These are phyloP conservation scores for Simplicillium sp. DNA, from an alignment of 2,329 filamentous ascomycete genomes.

Conservation along the genomic window DNA sequence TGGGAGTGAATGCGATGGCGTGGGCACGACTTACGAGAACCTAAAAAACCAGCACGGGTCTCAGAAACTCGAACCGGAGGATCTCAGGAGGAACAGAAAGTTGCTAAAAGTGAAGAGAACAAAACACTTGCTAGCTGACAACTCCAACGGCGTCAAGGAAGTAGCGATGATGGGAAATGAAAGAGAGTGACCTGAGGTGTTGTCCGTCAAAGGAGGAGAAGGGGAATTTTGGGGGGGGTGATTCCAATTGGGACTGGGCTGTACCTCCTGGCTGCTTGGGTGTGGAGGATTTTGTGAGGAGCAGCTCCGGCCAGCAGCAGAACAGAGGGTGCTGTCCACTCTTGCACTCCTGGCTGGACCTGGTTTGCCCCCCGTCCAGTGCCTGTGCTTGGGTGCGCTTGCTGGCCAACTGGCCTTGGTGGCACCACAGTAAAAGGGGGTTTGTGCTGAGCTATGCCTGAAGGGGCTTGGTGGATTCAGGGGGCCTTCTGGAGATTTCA, in stretches of 20 bases:
- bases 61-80: too few relatives aligned
- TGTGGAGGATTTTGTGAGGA: constrained; percentile 23
- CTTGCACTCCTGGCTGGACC: not conserved
- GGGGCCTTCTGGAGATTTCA: constrained; percentile 18
- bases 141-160: constrained; percentile 14
- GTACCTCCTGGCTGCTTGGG: constrained; percentile 1
- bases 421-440: constrained; percentile 19
- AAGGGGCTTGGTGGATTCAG: constrained; percentile 13
- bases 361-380: constrained; percentile 1
- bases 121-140: constrained; percentile 4
- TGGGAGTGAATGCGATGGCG: not conserved
- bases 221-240: constrained; percentile 14
- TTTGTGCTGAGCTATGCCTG: constrained; percentile 16
- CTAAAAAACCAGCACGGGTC: too few relatives aligned
- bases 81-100: too few relatives aligned
- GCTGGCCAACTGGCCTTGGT: constrained; percentile 5
- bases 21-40: not conserved
- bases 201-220: constrained; percentile 10
- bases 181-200: constrained; percentile 13
- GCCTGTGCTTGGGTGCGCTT: constrained; percentile 12
- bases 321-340: constrained; percentile 7
- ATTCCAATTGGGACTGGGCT: constrained; percentile 6
- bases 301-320: constrained; percentile 8
- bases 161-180: constrained; percentile 26
- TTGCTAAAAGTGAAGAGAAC: not conserved